Evolutionary conservation across 2,329 filamentous ascomycete species (phyloP).

Genomic region (Diaporthe eres): DNA sequence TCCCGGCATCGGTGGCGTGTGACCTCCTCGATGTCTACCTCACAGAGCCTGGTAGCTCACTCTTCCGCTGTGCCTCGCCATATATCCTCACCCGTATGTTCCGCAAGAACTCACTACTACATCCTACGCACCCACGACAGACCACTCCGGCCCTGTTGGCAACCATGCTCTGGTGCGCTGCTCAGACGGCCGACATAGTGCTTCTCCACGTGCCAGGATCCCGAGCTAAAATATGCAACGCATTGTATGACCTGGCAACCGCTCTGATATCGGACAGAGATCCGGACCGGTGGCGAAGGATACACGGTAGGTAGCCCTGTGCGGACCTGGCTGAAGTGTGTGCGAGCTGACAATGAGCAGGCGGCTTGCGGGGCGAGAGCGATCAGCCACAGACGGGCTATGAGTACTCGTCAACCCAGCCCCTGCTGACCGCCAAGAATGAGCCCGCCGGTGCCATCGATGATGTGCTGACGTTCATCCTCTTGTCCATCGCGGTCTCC

Average conservation of each 20-base stretch:
- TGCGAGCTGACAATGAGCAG: slow-evolving; percentile 41
- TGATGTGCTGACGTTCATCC: slow-evolving; percentile 60
- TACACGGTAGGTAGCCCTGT: slow-evolving; percentile 48
- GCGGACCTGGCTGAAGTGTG: neutral
- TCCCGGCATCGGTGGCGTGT: slow-evolving; percentile 58
- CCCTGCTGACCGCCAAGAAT: slow-evolving; percentile 51
- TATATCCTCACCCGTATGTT: slow-evolving; percentile 63
- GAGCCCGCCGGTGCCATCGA: slow-evolving; percentile 55
- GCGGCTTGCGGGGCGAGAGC: slow-evolving; percentile 52
- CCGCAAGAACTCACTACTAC: slow-evolving; percentile 59
- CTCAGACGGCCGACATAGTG: slow-evolving; percentile 62
- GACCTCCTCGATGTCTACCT: slow-evolving; percentile 64
- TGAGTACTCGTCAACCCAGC: slow-evolving; percentile 45
- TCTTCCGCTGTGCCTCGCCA: slow-evolving; percentile 60
- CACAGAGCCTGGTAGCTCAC: slow-evolving; percentile 58
- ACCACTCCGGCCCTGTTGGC: slow-evolving; percentile 61
- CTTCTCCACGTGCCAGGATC: slow-evolving; percentile 58
- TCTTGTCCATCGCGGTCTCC: slow-evolving; percentile 61
- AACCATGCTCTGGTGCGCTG: slow-evolving; percentile 63
- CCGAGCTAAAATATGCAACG: slow-evolving; percentile 56
- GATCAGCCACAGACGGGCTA: slow-evolving; percentile 49
- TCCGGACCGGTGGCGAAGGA: slow-evolving; percentile 55
- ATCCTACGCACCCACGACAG: slow-evolving; percentile 55
- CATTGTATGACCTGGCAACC: slow-evolving; percentile 54
- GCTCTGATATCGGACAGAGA: slow-evolving; percentile 53